These are phyloP conservation scores for Chlamydomonas sp. DNA, from an alignment of 139 green algal genomes.

Conservation along the genomic window DNA sequence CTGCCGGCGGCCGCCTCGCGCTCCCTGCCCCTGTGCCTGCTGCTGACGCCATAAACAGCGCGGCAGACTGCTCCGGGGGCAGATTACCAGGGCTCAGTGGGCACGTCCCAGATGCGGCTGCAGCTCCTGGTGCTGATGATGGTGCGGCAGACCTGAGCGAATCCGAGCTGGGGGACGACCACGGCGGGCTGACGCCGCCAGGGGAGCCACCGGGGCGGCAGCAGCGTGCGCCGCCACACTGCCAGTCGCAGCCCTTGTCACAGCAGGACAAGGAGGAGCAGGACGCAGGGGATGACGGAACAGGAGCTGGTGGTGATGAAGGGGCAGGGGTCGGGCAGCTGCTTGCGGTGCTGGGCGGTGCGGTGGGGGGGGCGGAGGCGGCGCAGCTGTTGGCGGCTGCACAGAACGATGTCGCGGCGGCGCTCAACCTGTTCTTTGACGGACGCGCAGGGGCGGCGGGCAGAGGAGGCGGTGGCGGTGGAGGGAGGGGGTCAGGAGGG, in stretches of 20 bases:
- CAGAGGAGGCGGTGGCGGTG: not conserved
- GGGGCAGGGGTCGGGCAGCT: slow-evolving; percentile 24
- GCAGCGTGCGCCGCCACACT: too few species aligned
- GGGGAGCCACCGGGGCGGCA: too few species aligned
- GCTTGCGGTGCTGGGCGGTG: slow-evolving; percentile 50
- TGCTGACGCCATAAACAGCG: too few species aligned
- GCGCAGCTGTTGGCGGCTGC: slow-evolving; percentile 47
- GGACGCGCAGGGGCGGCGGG: not conserved
- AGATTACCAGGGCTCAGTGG: too few species aligned
- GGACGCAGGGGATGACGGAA: not conserved
- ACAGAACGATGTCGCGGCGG: slow-evolving; percentile 35
- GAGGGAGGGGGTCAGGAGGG: not conserved
- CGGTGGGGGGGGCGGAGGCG: not conserved
- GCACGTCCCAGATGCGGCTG: too few species aligned
- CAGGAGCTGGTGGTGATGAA: not conserved
- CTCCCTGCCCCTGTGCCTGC: too few species aligned
- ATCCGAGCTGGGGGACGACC: too few species aligned
- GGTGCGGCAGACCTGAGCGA: too few species aligned
- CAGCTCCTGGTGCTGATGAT: too few species aligned
- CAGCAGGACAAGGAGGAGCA: not conserved
- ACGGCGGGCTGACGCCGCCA: too few species aligned
- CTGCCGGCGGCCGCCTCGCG: too few species aligned
- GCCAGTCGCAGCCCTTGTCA: not conserved
- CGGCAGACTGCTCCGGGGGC: too few species aligned
- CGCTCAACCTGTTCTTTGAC: slow-evolving; percentile 58